phyloP scores from a whole-genome alignment of 495 filamentous ascomycete species.

The Hyphodiscus hymeniophilus region DNA sequence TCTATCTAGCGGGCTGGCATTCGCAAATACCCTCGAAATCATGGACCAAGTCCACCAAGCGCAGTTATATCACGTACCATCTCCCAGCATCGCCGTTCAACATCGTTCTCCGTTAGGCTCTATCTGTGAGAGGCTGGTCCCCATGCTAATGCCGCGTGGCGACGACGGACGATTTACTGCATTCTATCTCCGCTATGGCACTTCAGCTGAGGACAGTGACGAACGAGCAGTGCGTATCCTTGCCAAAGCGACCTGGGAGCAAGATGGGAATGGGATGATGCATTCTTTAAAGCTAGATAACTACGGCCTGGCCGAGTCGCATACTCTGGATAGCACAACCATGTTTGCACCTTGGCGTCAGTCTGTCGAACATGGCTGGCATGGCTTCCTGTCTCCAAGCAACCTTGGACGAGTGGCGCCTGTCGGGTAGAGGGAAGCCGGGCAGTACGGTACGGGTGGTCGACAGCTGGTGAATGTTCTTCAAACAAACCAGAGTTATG shows the following conservation, averaged over 20 bases:
- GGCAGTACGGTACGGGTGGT: too few species aligned
- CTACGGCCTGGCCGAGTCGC: neutral
- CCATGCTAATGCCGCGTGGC: conserved; percentile 7
- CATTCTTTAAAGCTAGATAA: conserved; percentile 6
- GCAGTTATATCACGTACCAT: neutral
- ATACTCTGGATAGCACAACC: neutral
- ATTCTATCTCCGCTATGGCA: conserved; percentile 6
- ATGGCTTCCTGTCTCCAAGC: conserved; percentile 7
- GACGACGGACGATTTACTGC: neutral
- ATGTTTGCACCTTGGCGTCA: conserved; percentile 7
- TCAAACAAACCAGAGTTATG: too few species aligned
- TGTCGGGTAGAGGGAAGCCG: too few species aligned
- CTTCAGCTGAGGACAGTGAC: neutral
- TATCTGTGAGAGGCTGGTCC: conserved; percentile 7
- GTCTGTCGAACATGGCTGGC: conserved; percentile 13
- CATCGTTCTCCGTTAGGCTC: neutral
- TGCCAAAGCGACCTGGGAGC: conserved; percentile 11
- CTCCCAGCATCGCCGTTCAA: neutral
- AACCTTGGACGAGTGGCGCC: too few species aligned
- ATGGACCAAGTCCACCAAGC: conserved; percentile 1
- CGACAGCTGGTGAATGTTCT: too few species aligned
- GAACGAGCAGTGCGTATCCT: conserved; percentile 3
- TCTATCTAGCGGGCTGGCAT: conserved; percentile 4
- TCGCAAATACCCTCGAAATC: conserved; percentile 10
- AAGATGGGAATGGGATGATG: conserved; percentile 6